Evolutionary conservation across 75 land plant genomes (phyloP), one percentile per base, ranked within the genome.

Genomic region (Isoetes taiwanensis): DNA sequence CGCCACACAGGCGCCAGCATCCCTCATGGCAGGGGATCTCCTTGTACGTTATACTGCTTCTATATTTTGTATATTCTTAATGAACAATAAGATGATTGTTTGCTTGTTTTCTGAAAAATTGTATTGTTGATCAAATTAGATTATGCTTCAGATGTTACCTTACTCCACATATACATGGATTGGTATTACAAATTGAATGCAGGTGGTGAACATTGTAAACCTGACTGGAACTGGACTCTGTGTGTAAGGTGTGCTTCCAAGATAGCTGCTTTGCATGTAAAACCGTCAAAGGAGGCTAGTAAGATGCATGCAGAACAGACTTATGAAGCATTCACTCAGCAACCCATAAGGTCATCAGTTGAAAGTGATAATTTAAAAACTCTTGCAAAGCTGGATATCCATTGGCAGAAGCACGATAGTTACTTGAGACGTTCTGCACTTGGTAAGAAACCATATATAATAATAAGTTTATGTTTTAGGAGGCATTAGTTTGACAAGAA

Each of bases 241-340:
- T 68, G 71, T 34, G 26, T 68, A 35, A 40, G 43, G n/a, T 63
- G 66, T 14, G 71, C 71, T 12, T 68, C 71, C 14, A 68, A 63
- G 42, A 19, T 68, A 32, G 31, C 71, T 3, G 66, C 61, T 53
- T 41, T 68, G n/a, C 71, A 68, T 65, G 34, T 48, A 16, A 43
- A 66, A 11, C 61, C 62, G 52, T 34, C 54, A 29, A 68, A 68
- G 42, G 10, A 24, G 1, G 71, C 71, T 0, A 33, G 66, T 1
- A 17, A 34, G 3, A 52, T 68, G 65, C 56, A 68, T 68, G 71
- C 71, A 26, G 56, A 35, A 30, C 12, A 32, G 11, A 68, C 71
- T 14, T 54, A 62, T 52, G 66, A 39, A 30, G 42, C 43, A 28
- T n/a, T n/a, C n/a, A 25, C 65, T 10, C 31, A 60, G 21, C 27